These are phyloP conservation scores for Geotrichum citri-aurantii DNA, from an alignment of 1,139 yeast genomes.

Conservation along the genomic window DNA sequence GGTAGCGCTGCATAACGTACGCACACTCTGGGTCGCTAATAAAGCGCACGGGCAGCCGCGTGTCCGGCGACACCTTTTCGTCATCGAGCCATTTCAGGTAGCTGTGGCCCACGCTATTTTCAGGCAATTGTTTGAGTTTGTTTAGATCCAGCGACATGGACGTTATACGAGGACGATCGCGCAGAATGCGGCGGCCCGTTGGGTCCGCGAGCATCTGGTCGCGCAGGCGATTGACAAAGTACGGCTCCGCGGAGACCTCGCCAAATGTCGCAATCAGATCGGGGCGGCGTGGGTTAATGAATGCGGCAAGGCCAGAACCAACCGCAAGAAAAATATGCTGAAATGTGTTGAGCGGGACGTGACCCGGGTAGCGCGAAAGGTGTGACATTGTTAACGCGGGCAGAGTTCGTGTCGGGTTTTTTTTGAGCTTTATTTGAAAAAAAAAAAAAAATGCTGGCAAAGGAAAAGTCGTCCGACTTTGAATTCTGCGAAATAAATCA, in stretches of 20 bases:
- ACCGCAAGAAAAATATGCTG: conserved; percentile 63
- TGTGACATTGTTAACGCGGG: background rate
- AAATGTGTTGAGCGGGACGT: conserved; percentile 61
- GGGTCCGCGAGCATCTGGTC: conserved; percentile 69
- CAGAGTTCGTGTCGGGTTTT: background rate
- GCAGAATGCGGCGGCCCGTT: conserved; percentile 68
- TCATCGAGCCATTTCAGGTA: conserved; percentile 77
- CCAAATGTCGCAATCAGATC: conserved; percentile 90
- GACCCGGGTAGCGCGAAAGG: conserved; percentile 56
- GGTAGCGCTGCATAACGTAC: conserved; percentile 81
- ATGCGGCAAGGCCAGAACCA: conserved; percentile 80
- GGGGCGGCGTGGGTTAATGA: conserved; percentile 64
- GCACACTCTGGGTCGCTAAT: conserved; percentile 90
- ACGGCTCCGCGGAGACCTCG: conserved; percentile 78
- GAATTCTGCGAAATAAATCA: background rate
- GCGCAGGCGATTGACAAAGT: conserved; percentile 57
- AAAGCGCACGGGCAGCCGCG: conserved; percentile 78
- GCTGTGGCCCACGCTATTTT: conserved; percentile 69
- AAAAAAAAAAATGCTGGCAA: background rate
- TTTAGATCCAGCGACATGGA: conserved; percentile 62
- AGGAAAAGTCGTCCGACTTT: background rate
- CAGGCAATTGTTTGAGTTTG: conserved; percentile 54
- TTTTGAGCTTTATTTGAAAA: too few relatives aligned
- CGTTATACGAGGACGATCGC: conserved; percentile 80
- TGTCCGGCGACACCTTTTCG: conserved; percentile 92